Base-by-base conservation (phyloP, 1,284 basidiomycete genomes). In the Ustilago curta region DNA sequence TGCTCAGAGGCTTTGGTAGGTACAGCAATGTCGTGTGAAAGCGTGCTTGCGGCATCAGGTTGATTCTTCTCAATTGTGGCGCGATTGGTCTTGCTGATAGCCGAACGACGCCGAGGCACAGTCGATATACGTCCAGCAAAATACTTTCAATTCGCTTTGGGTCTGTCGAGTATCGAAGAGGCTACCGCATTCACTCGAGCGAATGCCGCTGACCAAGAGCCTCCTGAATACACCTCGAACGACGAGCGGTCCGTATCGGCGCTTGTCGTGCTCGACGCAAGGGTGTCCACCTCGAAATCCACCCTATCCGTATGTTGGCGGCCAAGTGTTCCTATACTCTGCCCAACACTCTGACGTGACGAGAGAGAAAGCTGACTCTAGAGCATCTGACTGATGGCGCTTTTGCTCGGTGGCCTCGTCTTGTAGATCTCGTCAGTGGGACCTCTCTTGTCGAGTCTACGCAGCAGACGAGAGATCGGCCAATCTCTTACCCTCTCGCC, bases 381-480 rank as follows among this genome's bases (percentile, higher is more conserved):
- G 2, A 12, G 9, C 49, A 3, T 23, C 4, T 16, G 6, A 7
- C 11, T 35, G 49, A 7, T 50, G 19, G 16, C 21, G 6, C 48
- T 9, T 8, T 27, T 27, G 27, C 27, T 47, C 44, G 14, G 2
- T 32, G 18, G 42, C 7, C 42, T 25, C 48, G 19, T 2, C 14
- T 3, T 8, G 21, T 23, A 74, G 71, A 62, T 74, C 27, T 49
- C 66, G 2, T 27, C 62, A 3, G 59, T 59, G 6, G 66, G 53
- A 11, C 71, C 71, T 11, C 62, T 74, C 21, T 35, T 74, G 27
- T 61, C 66, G 31, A 57, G 62, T 27, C 50, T 74, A 3, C 61
- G 71, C 16, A 55, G 45, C 31, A 45, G 39, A 21, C 31, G 55
- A 4, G 66, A 69, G 14, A 27, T 65, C 16, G 66, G 66, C 21